phyloP scores from a whole-genome alignment of 2,329 filamentous ascomycete species.

The Lachnellula cervina region DNA sequence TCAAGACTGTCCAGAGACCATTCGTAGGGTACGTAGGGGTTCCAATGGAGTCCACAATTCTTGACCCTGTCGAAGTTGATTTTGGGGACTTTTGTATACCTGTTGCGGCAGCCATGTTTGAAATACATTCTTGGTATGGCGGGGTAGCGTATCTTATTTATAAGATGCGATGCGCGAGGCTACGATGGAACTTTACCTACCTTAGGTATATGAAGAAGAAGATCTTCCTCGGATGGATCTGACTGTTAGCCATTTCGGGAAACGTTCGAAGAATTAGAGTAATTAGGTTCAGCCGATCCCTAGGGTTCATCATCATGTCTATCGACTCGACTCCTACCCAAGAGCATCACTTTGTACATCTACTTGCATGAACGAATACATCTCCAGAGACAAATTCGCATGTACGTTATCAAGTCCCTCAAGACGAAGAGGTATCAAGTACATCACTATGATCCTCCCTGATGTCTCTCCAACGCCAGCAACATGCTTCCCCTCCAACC shows the following conservation, averaged over 20 bases:
- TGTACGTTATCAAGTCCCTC: neutral
- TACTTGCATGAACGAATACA: neutral
- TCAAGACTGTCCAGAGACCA: slow-evolving; percentile 3
- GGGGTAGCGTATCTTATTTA: no score
- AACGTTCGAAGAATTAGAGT: no score
- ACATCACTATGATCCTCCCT: slow-evolving; percentile 1
- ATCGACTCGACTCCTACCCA: no score
- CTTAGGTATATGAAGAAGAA: no score
- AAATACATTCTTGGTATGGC: no score
- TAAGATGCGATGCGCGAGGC: no score
- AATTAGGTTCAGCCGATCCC: no score
- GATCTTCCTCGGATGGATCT: neutral
- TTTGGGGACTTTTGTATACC: neutral
- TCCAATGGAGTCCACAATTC: slow-evolving; percentile 1
- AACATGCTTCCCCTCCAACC: neutral
- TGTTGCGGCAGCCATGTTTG: neutral
- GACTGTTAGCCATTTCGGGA: no score
- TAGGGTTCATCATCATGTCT: no score
- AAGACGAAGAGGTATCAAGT: slow-evolving; percentile 5
- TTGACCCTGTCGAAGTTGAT: neutral
- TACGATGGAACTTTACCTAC: neutral
- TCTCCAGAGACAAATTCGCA: neutral
- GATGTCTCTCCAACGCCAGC: neutral
- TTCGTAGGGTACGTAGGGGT: slow-evolving; percentile 5
- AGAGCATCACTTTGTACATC: neutral